These are phyloP conservation scores for Fusarium sp. DNA, from an alignment of 2,329 filamentous ascomycete species.

Conservation along the genomic window DNA sequence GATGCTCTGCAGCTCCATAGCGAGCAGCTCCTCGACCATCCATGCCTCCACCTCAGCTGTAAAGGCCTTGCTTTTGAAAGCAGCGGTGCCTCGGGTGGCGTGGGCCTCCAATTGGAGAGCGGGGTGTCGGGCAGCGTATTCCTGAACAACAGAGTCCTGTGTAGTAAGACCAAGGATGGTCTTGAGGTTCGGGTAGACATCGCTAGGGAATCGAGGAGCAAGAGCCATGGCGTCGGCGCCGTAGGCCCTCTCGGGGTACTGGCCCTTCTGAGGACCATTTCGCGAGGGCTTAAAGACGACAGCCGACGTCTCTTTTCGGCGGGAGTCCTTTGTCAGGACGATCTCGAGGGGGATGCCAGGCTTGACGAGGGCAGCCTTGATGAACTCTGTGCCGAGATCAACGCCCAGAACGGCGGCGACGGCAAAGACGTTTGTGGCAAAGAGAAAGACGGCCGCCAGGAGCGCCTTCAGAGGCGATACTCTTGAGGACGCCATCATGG, in stretches of 20 bases:
- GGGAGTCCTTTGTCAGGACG: conserved; percentile 96
- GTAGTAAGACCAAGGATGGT: conserved; percentile 81
- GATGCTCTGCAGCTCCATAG: conserved; percentile 95
- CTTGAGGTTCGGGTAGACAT: conserved; percentile 96
- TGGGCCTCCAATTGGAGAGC: conserved; percentile 76
- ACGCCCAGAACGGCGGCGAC: conserved; percentile 86
- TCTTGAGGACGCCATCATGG: conserved; percentile 49
- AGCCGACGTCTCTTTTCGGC: conserved; percentile 92
- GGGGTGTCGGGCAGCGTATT: conserved; percentile 83
- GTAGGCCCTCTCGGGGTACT: conserved; percentile 90
- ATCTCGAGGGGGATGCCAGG: conserved; percentile 98
- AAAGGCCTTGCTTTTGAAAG: conserved; percentile 83
- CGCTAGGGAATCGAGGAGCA: conserved; percentile 86
- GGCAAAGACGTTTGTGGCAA: conserved; percentile 62
- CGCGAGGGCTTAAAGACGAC: conserved; percentile 93
- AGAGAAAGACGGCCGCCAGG: conserved; percentile 53
- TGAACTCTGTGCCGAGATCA: conserved; percentile 95
- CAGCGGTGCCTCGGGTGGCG: conserved; percentile 74
- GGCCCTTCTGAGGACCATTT: conserved; percentile 69
- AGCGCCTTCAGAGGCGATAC: conserved; percentile 54
- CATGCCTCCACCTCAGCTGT: conserved; percentile 71
- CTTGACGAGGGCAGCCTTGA: conserved; percentile 96
- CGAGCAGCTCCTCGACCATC: conserved; percentile 92
- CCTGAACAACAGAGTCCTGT: conserved; percentile 70
- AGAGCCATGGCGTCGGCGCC: conserved; percentile 92